Conservation (phyloP, 108 stramenopile species). For the Poteriospumella lacustris region DNA sequence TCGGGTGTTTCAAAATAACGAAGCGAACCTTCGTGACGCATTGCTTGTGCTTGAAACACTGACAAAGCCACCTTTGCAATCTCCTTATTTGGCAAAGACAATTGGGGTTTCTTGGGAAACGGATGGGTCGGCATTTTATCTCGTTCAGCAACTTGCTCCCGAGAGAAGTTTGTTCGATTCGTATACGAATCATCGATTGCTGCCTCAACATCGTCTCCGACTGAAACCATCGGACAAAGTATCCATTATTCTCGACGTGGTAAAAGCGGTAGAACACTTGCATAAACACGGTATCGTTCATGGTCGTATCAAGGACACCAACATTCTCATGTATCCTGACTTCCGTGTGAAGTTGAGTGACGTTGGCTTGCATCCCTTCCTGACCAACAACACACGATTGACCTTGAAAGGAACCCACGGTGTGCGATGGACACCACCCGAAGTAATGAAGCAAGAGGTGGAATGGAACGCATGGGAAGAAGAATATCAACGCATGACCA, state of each 20-base stretch:
- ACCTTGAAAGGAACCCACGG: background rate
- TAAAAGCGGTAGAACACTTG: background rate
- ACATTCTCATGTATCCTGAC: background rate
- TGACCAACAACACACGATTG: background rate
- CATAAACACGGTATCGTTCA: constrained; percentile 3
- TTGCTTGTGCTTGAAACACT: too few relatives aligned
- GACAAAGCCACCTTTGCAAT: background rate
- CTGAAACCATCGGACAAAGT: background rate
- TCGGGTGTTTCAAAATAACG: too few relatives aligned
- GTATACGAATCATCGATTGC: background rate
- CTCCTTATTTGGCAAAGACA: background rate
- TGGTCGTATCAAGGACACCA: background rate
- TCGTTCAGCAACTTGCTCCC: background rate
- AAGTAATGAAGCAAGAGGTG: background rate
- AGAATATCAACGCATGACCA: background rate
- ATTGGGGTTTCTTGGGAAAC: background rate
- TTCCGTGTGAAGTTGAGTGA: background rate
- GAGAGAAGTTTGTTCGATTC: background rate
- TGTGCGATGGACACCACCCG: background rate
- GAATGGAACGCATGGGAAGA: background rate
- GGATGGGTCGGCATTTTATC: background rate
- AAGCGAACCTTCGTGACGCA: too few relatives aligned
- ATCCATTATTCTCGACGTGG: background rate
- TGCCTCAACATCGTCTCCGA: background rate
- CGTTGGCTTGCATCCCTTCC: background rate